Evolutionary conservation across 2,329 filamentous ascomycete genomes (phyloP).

Genomic region (Diaporthe sp.): DNA sequence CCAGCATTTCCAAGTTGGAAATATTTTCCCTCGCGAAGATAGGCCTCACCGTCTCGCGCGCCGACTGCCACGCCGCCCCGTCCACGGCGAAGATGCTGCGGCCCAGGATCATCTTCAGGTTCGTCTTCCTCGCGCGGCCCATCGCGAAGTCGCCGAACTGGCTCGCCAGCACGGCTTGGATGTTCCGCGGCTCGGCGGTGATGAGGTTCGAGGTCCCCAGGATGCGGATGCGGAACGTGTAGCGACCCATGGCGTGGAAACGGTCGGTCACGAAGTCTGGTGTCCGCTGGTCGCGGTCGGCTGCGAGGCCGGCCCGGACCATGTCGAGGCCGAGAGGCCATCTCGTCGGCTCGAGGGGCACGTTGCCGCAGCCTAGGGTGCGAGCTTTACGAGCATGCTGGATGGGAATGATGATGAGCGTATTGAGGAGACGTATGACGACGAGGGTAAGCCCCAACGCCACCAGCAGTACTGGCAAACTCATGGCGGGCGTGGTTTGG

Average conservation of each 20-base stretch:
- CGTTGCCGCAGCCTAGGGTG: neutral
- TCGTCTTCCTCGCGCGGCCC: constrained; percentile 42
- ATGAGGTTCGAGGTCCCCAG: constrained; percentile 19
- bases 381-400: neutral
- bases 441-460: neutral
- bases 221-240: neutral
- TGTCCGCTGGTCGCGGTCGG: neutral
- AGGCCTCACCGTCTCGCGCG: neutral
- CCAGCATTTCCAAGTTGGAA: neutral
- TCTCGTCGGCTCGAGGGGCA: constrained; percentile 7
- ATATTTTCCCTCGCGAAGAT: neutral
- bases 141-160: constrained; percentile 58
- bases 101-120: constrained; percentile 39
- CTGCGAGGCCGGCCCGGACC: neutral
- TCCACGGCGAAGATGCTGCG: constrained; percentile 18
- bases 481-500: neutral
- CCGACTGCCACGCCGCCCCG: neutral
- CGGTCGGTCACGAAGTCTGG: neutral
- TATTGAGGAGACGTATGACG: neutral
- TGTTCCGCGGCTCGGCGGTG: constrained; percentile 55
- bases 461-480: neutral
- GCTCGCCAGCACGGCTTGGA: constrained; percentile 58
- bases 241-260: neutral
- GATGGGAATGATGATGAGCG: neutral
- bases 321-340: neutral